A percentile compares a stretch with the other conserved stretches of the same genome.
These are phyloP conservation scores for Aciculoconidium aculeatum DNA, from an alignment of 805 yeast genomes.

Conservation along the genomic window DNA sequence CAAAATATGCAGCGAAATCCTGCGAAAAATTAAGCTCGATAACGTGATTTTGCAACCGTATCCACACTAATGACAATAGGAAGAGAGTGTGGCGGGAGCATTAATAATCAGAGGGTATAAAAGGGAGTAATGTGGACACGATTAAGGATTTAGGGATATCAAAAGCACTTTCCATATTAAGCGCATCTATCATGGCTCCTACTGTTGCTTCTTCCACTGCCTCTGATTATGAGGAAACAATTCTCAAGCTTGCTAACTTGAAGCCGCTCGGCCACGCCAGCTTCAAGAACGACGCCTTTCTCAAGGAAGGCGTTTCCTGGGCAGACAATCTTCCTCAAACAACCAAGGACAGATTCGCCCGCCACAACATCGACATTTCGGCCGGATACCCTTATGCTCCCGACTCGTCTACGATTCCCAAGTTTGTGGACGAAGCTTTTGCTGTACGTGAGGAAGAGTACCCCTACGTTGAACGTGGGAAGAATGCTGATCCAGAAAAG, in stretches of 20 bases:
- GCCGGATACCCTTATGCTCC: slow-evolving; percentile 24
- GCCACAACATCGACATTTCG: slow-evolving; percentile 20
- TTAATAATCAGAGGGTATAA: too few species aligned
- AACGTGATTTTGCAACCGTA: too few species aligned
- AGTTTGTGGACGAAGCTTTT: slow-evolving; percentile 21
- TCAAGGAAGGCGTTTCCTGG: slow-evolving; percentile 4
- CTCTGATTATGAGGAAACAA: slow-evolving; percentile 11
- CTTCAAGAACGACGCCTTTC: slow-evolving; percentile 2
- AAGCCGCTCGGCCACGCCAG: slow-evolving; percentile 10
- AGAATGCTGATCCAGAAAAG: slow-evolving; percentile 25
- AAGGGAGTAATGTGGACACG: too few species aligned
- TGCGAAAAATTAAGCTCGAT: too few species aligned
- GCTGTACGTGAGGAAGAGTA: slow-evolving; percentile 17
- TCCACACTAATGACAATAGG: too few species aligned
- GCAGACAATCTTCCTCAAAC: slow-evolving; percentile 4
- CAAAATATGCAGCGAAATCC: too few species aligned
- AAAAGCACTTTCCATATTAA: too few species aligned
- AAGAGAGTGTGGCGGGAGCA: too few species aligned
- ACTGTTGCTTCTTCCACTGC: slow-evolving; percentile 5
- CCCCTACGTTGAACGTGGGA: slow-evolving; percentile 22
- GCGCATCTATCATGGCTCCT: too few species aligned
- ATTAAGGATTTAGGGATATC: too few species aligned
- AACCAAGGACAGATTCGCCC: slow-evolving; percentile 12
- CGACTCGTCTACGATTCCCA: slow-evolving; percentile 16
- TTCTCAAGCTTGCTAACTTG: slow-evolving; percentile 11